Evolutionary conservation across 805 yeast species (phyloP), one percentile per base, ranked within the genome.

Genomic region (Starmerella khaoyaiensis): DNA sequence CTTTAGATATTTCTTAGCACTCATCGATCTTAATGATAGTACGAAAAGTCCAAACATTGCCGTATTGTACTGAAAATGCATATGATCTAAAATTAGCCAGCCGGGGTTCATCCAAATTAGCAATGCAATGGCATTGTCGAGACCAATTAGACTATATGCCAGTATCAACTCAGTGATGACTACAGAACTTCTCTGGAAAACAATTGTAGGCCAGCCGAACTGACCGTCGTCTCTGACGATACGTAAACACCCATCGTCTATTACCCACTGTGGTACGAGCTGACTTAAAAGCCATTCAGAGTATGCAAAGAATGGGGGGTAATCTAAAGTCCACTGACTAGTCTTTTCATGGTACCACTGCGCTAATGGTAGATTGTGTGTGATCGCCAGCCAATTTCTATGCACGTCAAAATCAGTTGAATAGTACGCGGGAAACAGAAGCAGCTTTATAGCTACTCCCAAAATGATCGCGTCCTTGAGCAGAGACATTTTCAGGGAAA

Each of bases 351-450:
- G 55, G 55, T 90, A 90, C 99, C 99, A 90, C 37, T 78, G 56
- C 12, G 60, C 60, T 14, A 86, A 33, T 0, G 96, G 96, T 15
- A 86, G 59, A 4, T 67, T 67, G 49, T 74, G 61, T 1, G 97
- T 87, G 34, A 90, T 77, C 0, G 98, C 94, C 16, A 90, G 67
- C 98, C 98, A 90, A 54, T 90, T 90, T 41, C 98, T 65, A 58
- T 90, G 98, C 18, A 90, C 98, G 55, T 90, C 98, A 51, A 90
- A 87, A 57, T 90, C 98, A 1, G 97, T 90, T 10, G 96, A 86
- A 48, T 73, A 84, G 58, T 87, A 90, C 1, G 87, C 83, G 6
- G 79, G 76, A 37, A 74, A 69, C n/a, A 79, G 60, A 17, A 79
- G 61, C 9, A 76, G 28, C 33, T 51, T 51, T 6, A 49, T n/a